phyloP scores from a whole-genome alignment of 805 yeast genomes.

The Metschnikowia matae region DNA sequence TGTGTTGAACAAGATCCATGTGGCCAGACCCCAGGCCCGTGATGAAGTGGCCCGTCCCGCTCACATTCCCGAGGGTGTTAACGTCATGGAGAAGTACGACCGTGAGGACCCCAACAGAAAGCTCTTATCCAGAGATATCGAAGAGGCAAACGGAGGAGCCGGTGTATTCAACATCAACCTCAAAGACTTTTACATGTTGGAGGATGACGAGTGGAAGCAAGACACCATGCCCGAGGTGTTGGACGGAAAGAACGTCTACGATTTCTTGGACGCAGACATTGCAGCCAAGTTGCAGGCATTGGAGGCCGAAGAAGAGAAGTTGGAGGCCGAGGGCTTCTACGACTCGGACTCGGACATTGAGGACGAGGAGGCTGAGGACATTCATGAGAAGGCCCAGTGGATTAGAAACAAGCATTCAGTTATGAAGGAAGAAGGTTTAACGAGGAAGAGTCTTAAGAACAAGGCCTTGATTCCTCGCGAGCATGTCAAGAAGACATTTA shows the following conservation, averaged over 20 bases:
- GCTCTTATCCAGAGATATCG: constrained; percentile 79
- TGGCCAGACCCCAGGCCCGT: constrained; percentile 82
- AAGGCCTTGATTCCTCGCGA: constrained; percentile 89
- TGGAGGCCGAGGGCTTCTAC: constrained; percentile 93
- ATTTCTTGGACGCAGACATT: constrained; percentile 94
- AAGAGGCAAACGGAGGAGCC: constrained; percentile 96
- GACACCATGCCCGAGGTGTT: constrained; percentile 96
- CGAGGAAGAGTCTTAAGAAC: constrained; percentile 82
- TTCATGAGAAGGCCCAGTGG: constrained; percentile 88
- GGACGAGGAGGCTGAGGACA: constrained; percentile 44
- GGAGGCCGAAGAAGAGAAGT: constrained; percentile 94
- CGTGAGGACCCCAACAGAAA: constrained; percentile 77
- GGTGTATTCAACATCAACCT: constrained; percentile 95
- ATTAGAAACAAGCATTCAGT: constrained; percentile 91
- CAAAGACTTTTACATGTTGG: constrained; percentile 86
- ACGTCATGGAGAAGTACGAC: constrained; percentile 62
- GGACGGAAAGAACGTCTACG: constrained; percentile 95
- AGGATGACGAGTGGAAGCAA: constrained; percentile 96
- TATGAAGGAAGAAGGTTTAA: constrained; percentile 85
- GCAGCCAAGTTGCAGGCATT: constrained; percentile 88
- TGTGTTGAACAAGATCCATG: constrained; percentile 93
- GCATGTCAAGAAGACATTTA: constrained; percentile 67
- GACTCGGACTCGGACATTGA: constrained; percentile 75
- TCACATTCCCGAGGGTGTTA: constrained; percentile 74
- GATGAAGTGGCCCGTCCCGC: constrained; percentile 82